Evolutionary conservation across 768 basidiomycete genomes (phyloP), one percentile per base, ranked within the genome.

Genomic region (Pleurotus sapidus): DNA sequence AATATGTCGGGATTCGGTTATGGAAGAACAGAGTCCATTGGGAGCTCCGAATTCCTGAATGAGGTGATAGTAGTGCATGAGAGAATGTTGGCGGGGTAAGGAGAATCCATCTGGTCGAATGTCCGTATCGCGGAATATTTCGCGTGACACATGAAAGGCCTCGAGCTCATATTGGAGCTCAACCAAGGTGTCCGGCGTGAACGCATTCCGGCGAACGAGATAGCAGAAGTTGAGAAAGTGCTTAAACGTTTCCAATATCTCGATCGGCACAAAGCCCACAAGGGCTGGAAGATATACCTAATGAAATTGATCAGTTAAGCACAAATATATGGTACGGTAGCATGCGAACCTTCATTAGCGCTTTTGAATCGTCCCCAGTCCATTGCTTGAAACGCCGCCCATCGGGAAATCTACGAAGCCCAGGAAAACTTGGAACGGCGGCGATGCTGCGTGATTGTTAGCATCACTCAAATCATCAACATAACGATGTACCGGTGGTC

Each of bases 151-250:
- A 18, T 64, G 66, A 40, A 60, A 67, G 1, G 15, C 18, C 1
- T 45, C 11, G 0, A 65, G 25, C 0, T 43, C 57, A 6, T 23
- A n/a, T n/a, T 67, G 49, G 8, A 65, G 23, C 0, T 55, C 25
- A 3, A 3, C 20, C 1, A 67, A 37, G 8, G 55, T 58, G 5
- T 27, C 43, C 25, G 56, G 55, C 6, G 57, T 51, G 38, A 63
- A 55, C n/a, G 59, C 51, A 12, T 49, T 37, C 1, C 63, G 64
- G 7, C 60, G 59, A 15, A 62, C 64, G 3, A 64, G 51, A 46
- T 68, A 68, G 45, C 67, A 68, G 37, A 66, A 68, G 15, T 68
- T 63, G 2, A 68, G 55, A 34, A 67, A 68, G 8, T 61, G 45
- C 5, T 47, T 25, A 8, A 68, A 12, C 0, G 64, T 56, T 12